These are phyloP conservation scores for Fusarium subglutinans DNA, from an alignment of 2,329 filamentous ascomycete genomes.

Conservation along the genomic window DNA sequence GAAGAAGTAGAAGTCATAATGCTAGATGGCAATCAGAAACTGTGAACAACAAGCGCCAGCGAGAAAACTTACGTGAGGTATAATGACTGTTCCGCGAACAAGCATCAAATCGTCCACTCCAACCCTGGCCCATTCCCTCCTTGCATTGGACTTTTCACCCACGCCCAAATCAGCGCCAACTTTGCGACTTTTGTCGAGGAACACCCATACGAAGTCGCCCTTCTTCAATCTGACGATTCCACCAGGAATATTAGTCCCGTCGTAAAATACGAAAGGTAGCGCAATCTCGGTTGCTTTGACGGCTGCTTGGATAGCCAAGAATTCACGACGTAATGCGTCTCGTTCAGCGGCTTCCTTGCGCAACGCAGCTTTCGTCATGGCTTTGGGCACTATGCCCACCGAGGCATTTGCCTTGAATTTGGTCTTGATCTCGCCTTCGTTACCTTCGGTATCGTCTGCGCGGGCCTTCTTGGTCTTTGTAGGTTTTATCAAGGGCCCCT, in stretches of 20 bases:
- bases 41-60: neutral
- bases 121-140: slow-evolving; percentile 89
- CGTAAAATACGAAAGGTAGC: slow-evolving; percentile 96
- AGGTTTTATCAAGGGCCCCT: slow-evolving; percentile 47
- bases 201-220: slow-evolving; percentile 91
- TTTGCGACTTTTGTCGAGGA: slow-evolving; percentile 90
- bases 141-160: slow-evolving; percentile 70
- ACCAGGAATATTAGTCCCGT: slow-evolving; percentile 88
- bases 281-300: slow-evolving; percentile 90
- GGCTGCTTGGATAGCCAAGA: slow-evolving; percentile 81
- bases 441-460: slow-evolving; percentile 46
- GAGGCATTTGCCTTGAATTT: slow-evolving; percentile 71
- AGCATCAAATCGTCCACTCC: slow-evolving; percentile 96
- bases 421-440: slow-evolving; percentile 36
- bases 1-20: slow-evolving; percentile 98
- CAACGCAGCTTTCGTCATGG: slow-evolving; percentile 75
- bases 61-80: slow-evolving; percentile 81
- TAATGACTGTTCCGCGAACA: slow-evolving; percentile 87
- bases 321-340: slow-evolving; percentile 83
- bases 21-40: slow-evolving; percentile 61
- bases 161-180: slow-evolving; percentile 86
- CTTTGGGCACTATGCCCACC: slow-evolving; percentile 73
- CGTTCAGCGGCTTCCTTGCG: slow-evolving; percentile 81
- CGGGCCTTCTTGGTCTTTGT: slow-evolving; percentile 49
- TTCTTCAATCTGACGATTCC: slow-evolving; percentile 89